Base-by-base conservation (phyloP, 2,329 filamentous ascomycete genomes). In the Microdochium paspali region DNA sequence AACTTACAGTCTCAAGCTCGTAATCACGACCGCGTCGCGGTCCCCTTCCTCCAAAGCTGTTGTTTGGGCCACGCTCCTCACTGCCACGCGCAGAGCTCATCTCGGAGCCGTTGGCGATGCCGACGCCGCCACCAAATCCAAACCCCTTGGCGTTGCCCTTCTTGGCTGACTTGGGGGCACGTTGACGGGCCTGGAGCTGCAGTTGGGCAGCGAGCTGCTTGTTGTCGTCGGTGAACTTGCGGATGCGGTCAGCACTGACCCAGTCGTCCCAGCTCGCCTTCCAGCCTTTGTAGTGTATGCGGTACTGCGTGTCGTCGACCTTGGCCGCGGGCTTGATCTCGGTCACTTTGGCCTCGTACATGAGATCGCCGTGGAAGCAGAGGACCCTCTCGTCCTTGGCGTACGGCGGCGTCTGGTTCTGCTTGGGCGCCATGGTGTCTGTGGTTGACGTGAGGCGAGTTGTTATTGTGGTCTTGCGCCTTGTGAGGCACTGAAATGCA, bases 261-360 rank as follows among this genome's bases (percentile, higher is more conserved):
- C 91, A 97, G 70, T 98, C 93, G 70, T 98, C 93, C 93, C 93
- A 98, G 77, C 90, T 96, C 66, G 91, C 90, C 75, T 98, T 98
- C 93, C 93, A 98, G 61, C 93, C 93, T 69, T 97, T 97, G 73
- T 98, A 98, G 69, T 98, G 93, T 47, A 98, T 87, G 61, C 87
- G 87, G 71, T 95, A 98, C 64, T 89, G 82, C 62, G 82, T 90
- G 28, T 85, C 81, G 51, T 84, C 71, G 20, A 69, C 84, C 64
- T 82, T 83, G 66, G 86, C 84, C 60, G 84, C 84, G 23, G 46
- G 48, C 39, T 50, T 81, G 26, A 87, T 76, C 54, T 96, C 90
- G 54, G 95, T 80, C 46, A 98, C 84, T 70, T 97, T 97, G 55
- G 93, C 93, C 68, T 98, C 93, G 63, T 98, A 98, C 46, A 98